Base-by-base conservation (phyloP, 2,329 filamentous ascomycete species). In the Blastomyces silverae region DNA sequence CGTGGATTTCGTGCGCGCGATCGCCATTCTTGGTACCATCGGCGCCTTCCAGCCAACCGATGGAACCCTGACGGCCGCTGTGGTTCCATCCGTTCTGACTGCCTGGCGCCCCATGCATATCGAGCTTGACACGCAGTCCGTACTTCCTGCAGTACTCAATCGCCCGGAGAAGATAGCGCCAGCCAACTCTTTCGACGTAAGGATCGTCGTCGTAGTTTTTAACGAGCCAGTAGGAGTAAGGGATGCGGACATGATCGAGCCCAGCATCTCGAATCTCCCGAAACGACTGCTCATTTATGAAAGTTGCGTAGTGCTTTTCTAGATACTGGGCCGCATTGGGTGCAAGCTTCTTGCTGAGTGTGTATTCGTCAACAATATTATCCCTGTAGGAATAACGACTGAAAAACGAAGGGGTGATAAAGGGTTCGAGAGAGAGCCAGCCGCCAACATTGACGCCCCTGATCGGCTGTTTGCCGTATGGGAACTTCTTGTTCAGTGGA, bases 11-110 rank as follows among this genome's bases (percentile, higher is more conserved):
- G 22, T 97, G 84, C 1, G 91, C 90, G 46, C 93, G 86, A 71
- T 96, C 84, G 0, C 83, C 88, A 74, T 97, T 96, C 17, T 87
- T 76, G 0, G 83, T 81, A 13, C 94, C 93, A 72, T 96, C 82
- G 0, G 90, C 89, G n/a, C 94, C 94, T 71, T 94, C 94, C 50
- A 97, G 79, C 94, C 94, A 99, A 34, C 86, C 83, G 68, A 97
- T 93, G 0, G 78, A 67, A 0, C 94, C 93, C 74, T 89, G 88
- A 11, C 87, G 86, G 0, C 94, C 94, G 70, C 90, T 95, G 76
- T 99, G 94, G 71, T 97, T 97, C 93, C 93, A 97, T 1, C 94
- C 94, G 72, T 99, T 99, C 73, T 97, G 94, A 66, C 89, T 93
- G 0, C 94, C 94, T 0, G 93, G 93, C 0, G 94, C 81, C n/a